These are phyloP conservation scores for Scenedesmus sp. DNA, from an alignment of 163 green algal genomes.

Conservation along the genomic window DNA sequence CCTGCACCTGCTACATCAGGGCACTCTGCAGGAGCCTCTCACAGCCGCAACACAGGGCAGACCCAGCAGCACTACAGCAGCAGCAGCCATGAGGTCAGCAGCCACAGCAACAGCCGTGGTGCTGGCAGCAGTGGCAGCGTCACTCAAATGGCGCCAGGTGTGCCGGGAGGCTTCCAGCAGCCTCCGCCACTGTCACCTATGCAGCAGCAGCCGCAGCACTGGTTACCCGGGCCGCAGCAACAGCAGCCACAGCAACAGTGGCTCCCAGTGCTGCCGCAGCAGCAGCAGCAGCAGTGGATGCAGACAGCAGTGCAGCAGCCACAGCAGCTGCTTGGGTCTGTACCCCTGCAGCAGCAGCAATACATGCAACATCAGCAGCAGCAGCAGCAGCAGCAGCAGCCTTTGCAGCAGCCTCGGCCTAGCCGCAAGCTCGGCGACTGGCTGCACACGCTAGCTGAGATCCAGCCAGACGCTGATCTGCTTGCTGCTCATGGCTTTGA, in stretches of 20 bases:
- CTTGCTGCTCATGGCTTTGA: not conserved
- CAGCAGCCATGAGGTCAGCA: not conserved
- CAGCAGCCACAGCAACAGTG: not conserved
- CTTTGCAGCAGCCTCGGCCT: not conserved
- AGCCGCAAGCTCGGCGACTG: not conserved
- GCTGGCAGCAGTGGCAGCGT: not conserved
- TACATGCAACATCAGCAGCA: not conserved
- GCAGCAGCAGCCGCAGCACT: not conserved
- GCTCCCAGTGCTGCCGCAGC: not conserved
- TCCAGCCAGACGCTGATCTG: not conserved
- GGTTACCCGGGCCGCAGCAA: not conserved
- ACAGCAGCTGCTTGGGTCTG: not conserved
- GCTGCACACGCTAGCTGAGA: not conserved
- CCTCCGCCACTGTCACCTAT: not conserved
- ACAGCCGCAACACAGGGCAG: not conserved
- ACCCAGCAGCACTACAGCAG: not conserved
- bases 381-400: slow-evolving; percentile 15
- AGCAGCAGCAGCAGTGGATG: not conserved
- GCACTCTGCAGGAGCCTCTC: not conserved
- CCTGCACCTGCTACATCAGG: not conserved
- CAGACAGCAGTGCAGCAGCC: not conserved
- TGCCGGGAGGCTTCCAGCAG: not conserved
- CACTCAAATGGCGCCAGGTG: not conserved
- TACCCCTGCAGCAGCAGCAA: not conserved
- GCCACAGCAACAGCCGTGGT: not conserved